These are phyloP conservation scores for Copromyces sp. DNA, from an alignment of 495 filamentous ascomycete species.

Conservation along the genomic window DNA sequence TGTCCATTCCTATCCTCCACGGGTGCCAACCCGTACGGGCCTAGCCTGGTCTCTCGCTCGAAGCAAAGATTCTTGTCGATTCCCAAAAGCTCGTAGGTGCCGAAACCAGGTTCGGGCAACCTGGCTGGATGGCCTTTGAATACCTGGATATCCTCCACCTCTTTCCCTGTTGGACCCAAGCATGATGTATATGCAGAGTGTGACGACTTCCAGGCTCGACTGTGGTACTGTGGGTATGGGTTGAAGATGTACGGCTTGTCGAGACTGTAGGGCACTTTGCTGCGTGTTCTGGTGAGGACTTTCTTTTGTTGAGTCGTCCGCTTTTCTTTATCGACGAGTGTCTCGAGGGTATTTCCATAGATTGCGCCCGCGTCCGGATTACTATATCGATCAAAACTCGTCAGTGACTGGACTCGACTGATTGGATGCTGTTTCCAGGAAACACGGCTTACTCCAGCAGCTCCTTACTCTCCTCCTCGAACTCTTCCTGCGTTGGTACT, in stretches of 20 bases:
- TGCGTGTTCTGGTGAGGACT: conserved; percentile 15
- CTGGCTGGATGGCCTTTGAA: conserved; percentile 54
- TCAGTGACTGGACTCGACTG: background rate
- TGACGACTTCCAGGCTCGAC: conserved; percentile 18
- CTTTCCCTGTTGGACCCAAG: conserved; percentile 23
- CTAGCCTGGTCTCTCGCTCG: conserved; percentile 76
- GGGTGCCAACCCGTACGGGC: conserved; percentile 63
- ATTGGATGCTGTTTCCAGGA: too few relatives aligned
- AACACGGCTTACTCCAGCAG: conserved; percentile 27
- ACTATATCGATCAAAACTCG: conserved; percentile 3
- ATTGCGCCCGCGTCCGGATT: conserved; percentile 28
- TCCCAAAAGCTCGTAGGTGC: conserved; percentile 62
- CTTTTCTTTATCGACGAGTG: conserved; percentile 23
- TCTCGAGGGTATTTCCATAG: conserved; percentile 38
- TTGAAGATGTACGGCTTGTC: conserved; percentile 32
- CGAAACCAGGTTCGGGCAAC: conserved; percentile 70
- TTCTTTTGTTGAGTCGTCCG: conserved; percentile 13
- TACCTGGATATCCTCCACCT: conserved; percentile 28
- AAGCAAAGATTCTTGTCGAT: conserved; percentile 80
- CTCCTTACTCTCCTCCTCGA: conserved; percentile 28
- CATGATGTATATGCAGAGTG: conserved; percentile 28
- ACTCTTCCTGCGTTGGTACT: conserved; percentile 22
- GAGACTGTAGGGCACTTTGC: conserved; percentile 18
- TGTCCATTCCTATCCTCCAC: conserved; percentile 24
- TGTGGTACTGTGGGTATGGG: conserved; percentile 40